Evolutionary conservation across 2,329 filamentous ascomycete genomes (phyloP).

Genomic region (Fusarium protoensiforme): DNA sequence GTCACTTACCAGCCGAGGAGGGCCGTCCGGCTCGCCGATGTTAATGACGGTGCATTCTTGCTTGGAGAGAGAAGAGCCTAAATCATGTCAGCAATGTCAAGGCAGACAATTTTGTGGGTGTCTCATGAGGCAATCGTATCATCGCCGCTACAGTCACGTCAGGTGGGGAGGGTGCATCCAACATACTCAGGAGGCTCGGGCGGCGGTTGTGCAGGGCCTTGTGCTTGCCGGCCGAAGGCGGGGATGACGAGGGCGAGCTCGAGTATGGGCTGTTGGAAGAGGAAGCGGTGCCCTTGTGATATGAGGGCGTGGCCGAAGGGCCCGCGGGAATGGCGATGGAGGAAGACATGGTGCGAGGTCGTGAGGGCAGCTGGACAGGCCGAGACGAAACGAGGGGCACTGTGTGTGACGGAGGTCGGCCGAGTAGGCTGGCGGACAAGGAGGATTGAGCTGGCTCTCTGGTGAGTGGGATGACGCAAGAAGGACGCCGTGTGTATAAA

Average conservation of each 20-base stretch:
- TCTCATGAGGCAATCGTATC: constrained; percentile 22
- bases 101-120: constrained; percentile 5
- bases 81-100: constrained; percentile 43
- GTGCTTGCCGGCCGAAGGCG: constrained; percentile 62
- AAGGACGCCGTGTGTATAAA: constrained; percentile 18
- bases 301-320: constrained; percentile 49
- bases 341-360: constrained; percentile 64
- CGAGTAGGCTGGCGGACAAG: constrained; percentile 9
- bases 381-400: constrained; percentile 35
- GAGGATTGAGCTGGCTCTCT: constrained; percentile 12
- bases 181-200: constrained; percentile 70
- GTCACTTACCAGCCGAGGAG: constrained; percentile 73
- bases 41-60: constrained; percentile 85
- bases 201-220: constrained; percentile 65
- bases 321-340: constrained; percentile 75
- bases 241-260: constrained; percentile 61
- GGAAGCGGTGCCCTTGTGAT: constrained; percentile 59
- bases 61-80: constrained; percentile 77
- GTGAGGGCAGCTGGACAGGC: constrained; percentile 9
- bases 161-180: constrained; percentile 1
- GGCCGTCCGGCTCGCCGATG: constrained; percentile 78
- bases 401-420: constrained; percentile 22
- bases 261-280: constrained; percentile 57
- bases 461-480: constrained; percentile 37
- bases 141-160: constrained; percentile 13